These are phyloP conservation scores for Monoraphidium neglectum DNA, from an alignment of 139 green algal species.

Conservation along the genomic window DNA sequence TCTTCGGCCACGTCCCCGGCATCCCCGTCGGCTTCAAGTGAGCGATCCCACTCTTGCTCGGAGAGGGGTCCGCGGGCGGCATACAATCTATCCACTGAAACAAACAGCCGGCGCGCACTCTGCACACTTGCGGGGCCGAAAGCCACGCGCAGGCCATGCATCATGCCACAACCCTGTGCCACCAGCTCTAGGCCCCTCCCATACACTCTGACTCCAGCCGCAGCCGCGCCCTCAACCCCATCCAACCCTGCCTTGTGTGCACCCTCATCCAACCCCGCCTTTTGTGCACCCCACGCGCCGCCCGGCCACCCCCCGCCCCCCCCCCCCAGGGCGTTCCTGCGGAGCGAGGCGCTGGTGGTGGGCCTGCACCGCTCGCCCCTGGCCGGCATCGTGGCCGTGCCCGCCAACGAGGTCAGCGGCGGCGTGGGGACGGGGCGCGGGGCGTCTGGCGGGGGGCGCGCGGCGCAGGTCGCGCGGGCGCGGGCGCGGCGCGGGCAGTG, in stretches of 20 bases:
- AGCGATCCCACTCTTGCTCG: background rate
- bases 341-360: conserved; percentile 22
- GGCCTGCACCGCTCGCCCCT: conserved; percentile 41
- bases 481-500: background rate
- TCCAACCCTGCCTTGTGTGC: no score
- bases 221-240: background rate
- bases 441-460: background rate
- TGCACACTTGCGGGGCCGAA: background rate
- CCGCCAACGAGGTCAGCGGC: background rate
- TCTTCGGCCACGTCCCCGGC: conserved; percentile 30
- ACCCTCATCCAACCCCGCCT: background rate
- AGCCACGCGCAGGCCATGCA: background rate
- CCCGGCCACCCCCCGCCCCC: no score
- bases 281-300: no score
- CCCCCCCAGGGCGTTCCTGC: conserved; percentile 32
- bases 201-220: no score
- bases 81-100: background rate
- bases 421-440: background rate
- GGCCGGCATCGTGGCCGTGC: conserved; percentile 35
- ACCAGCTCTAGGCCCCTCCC: no score
- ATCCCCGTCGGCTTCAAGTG: conserved; percentile 30
- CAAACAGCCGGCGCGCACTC: background rate
- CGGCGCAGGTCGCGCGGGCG: background rate
- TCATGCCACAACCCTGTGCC: background rate
- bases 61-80: background rate